Base-by-base conservation (phyloP, 2,329 filamentous ascomycete genomes). In the Lojkania enalia region DNA sequence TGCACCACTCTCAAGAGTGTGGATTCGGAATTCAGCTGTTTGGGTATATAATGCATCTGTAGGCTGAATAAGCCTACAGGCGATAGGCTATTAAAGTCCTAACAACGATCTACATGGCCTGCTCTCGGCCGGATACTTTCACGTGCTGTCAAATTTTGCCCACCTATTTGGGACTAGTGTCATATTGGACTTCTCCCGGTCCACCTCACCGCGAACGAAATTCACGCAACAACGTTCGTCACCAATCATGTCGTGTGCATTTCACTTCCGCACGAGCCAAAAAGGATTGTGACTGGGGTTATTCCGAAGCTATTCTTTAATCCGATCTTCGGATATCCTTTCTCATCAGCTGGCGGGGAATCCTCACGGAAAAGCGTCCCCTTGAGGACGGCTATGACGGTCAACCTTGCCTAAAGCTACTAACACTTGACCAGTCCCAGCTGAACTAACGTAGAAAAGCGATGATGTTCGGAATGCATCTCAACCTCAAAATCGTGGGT, bases 311-410 rank as follows among this genome's bases (percentile, higher is more conserved):
- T 44, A 48, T 32, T 52, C 46, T 42, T 36, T 51, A 54, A 51
- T 58, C 58, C 57, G 47, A 52, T 48, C 48, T 50, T 55, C 55
- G 60, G 59, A 55, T 58, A 54, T 43, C 31, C 32, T 39, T 44
- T 44, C 41, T 44, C 46, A 37, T 56, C 48, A 38, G 44, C 41
- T 18, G 29, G 2, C 20, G 45, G 42, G 55, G 53, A 58, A 44
- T 58, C 52, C 59, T 58, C 55, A 48, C 63, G 61, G 61, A 64
- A 66, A 66, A 64, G 59, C 51, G 20, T 39, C 44, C 52, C 44
- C 48, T 44, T 48, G 37, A 32, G 36, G 32, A 38, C 48, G 30
- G 39, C 40, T 51, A 57, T 51, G 46, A 62, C 55, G 55, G 44
- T 48, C 49, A 55, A 32, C 38, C 5, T 43, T 18, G 40, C 46